Evolutionary conservation across 208 protist genomes (phyloP), one percentile per base, ranked within the genome.

Genomic region (Leishmania tropica): DNA sequence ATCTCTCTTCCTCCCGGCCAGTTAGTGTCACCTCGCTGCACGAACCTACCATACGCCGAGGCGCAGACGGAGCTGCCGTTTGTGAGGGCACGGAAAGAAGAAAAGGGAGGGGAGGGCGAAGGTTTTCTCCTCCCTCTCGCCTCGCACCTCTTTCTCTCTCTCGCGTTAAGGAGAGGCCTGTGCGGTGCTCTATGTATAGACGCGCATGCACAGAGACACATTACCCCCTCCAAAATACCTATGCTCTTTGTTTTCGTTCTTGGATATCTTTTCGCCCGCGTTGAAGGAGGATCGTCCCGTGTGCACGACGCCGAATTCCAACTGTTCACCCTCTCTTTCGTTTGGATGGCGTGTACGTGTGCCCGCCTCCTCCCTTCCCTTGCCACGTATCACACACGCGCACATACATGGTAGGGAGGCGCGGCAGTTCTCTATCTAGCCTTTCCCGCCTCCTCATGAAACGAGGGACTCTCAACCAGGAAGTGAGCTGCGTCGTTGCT

Each of bases 401-500:
- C 21, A 31, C 68, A 54, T 31, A 53, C 8, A 31, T 31, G 4
- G 68, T 35, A 53, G 40, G 45, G 68, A 37, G 68, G 68, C 28
- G 17, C 40, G 24, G 42, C 21, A 37, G 28, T 35, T 53, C 45
- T 53, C 21, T 13, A 15, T 42, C 51, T 42, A n/a, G 1, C 4
- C 11, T 73, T 24, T 72, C 60, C 24, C 11, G 31, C 37, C 3
- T 62, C 42, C 56, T 58, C 64, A 85, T 85, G 82, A 10, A 21
- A 10, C 76, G 78, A 45, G 73, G 58, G 6, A 45, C 31, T 60
- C 31, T 31, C 19, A 51, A 48, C 15, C 78, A 78, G 35, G 82
- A 85, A 67, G 82, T 85, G 73, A 76, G 64, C 64, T 85, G 82
- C 54, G 40, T 76, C 19, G 78, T 81, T 11, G 78, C 82, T 13